phyloP scores from a whole-genome alignment of 345 rosid genomes.

The Populus nigra region DNA sequence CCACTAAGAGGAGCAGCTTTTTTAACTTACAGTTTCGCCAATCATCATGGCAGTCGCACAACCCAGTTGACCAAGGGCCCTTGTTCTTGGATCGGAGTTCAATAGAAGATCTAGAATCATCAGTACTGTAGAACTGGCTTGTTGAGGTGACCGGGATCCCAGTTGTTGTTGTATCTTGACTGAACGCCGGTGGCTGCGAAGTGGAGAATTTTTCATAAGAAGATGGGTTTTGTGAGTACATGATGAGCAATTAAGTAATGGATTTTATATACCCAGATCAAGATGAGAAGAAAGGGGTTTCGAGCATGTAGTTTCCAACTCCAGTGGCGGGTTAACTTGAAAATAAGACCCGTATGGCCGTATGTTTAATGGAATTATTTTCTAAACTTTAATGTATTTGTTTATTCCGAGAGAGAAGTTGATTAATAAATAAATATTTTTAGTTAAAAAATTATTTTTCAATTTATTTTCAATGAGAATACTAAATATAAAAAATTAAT shows the following conservation, averaged over 20 bases:
- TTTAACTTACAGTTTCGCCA: constrained; percentile 31
- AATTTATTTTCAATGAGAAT: too few relatives aligned
- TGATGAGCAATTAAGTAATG: not conserved
- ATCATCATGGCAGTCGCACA: constrained; percentile 40
- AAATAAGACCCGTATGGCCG: too few relatives aligned
- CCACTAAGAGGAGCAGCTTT: not conserved
- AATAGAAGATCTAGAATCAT: not conserved
- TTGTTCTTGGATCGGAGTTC: constrained; percentile 8
- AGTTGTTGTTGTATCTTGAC: constrained; percentile 15
- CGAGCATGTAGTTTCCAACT: not conserved
- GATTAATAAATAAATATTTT: too few relatives aligned
- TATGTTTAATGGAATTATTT: too few relatives aligned
- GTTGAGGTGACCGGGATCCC: constrained; percentile 21
- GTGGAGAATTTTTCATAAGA: constrained; percentile 11
- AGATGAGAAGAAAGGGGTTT: not conserved
- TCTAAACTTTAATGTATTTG: too few relatives aligned
- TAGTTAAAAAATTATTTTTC: too few relatives aligned
- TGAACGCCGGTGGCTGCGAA: not conserved
- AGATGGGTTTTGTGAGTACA: constrained; percentile 10
- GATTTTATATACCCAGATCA: not conserved
- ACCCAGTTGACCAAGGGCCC: constrained; percentile 41
- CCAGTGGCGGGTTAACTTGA: not conserved
- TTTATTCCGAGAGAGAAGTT: too few relatives aligned
- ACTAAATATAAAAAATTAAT: too few relatives aligned
- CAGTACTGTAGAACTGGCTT: not conserved